These are phyloP conservation scores for Niveomyces coronatus DNA, from an alignment of 2,329 filamentous ascomycete genomes.

Conservation along the genomic window DNA sequence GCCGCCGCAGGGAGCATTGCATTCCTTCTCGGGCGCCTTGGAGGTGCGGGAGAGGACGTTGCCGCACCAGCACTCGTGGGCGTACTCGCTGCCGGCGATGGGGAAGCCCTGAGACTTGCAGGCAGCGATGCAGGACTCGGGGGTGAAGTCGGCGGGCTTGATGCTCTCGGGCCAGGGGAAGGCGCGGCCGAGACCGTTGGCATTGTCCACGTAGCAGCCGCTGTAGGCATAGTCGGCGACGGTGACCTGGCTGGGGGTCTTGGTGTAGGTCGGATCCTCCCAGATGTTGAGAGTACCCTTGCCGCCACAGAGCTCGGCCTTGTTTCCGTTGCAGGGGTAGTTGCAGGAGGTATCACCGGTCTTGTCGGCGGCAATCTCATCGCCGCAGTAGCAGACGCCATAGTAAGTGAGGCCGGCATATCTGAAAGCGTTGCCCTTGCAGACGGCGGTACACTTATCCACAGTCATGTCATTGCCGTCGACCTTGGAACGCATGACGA, in stretches of 20 bases:
- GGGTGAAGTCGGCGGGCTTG: conserved; percentile 27
- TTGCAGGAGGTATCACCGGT: conserved; percentile 45
- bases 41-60: conserved; percentile 40
- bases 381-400: conserved; percentile 42
- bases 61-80: conserved; percentile 39
- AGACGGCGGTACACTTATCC: conserved; percentile 36
- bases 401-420: conserved; percentile 42
- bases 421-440: conserved; percentile 41
- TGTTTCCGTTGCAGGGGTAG: conserved; percentile 41
- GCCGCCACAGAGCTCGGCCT: conserved; percentile 35
- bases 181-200: conserved; percentile 27
- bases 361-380: conserved; percentile 41
- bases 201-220: conserved; percentile 50
- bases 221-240: conserved; percentile 44
- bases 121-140: conserved; percentile 30
- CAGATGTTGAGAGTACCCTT: conserved; percentile 36
- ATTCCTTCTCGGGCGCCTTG: conserved; percentile 28
- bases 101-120: conserved; percentile 35
- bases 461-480: conserved; percentile 33
- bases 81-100: conserved; percentile 38
- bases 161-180: conserved; percentile 34
- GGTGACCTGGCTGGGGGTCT: conserved; percentile 32
- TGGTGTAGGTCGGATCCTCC: conserved; percentile 37
- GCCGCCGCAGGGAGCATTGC: conserved; percentile 42
- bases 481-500: conserved; percentile 31